Conservation (phyloP, 441 rosid species). For the Erodium texanum region DNA sequence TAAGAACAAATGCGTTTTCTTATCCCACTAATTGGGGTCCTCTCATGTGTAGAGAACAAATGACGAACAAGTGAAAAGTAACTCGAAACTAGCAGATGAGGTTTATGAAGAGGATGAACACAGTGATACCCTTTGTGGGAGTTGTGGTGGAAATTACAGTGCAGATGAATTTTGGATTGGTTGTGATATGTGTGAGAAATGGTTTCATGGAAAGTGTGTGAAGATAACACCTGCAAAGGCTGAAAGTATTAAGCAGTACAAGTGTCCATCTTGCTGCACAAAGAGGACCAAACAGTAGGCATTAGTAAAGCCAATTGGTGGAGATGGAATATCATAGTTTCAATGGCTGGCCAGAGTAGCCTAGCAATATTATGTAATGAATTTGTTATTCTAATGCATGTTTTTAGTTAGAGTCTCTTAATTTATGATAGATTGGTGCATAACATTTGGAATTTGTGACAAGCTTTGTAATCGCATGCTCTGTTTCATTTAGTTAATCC, state of each 20-base stretch:
- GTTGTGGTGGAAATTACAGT: constrained; percentile 85
- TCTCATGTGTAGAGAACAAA: neutral
- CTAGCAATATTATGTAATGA: neutral
- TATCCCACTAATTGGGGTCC: neutral
- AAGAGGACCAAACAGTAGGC: constrained; percentile 53
- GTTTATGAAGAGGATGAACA: constrained; percentile 73
- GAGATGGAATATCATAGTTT: neutral
- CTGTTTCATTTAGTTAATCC: no score
- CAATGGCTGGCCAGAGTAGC: neutral
- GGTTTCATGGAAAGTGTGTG: constrained; percentile 95
- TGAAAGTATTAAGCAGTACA: constrained; percentile 58
- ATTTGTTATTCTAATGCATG: neutral
- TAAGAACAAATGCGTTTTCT: neutral
- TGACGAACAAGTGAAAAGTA: constrained; percentile 34
- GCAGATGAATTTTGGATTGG: constrained; percentile 89
- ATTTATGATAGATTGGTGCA: no score
- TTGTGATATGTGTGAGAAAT: constrained; percentile 80
- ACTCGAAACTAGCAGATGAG: constrained; percentile 52
- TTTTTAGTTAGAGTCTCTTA: no score
- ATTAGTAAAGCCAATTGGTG: neutral
- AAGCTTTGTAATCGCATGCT: no score
- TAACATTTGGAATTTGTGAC: no score
- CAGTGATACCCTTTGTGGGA: constrained; percentile 73
- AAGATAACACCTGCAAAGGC: constrained; percentile 45
- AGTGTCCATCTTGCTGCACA: constrained; percentile 66